Evolutionary conservation across 2,329 filamentous ascomycete species (phyloP).

Genomic region (Ustilaginoidea virens): DNA sequence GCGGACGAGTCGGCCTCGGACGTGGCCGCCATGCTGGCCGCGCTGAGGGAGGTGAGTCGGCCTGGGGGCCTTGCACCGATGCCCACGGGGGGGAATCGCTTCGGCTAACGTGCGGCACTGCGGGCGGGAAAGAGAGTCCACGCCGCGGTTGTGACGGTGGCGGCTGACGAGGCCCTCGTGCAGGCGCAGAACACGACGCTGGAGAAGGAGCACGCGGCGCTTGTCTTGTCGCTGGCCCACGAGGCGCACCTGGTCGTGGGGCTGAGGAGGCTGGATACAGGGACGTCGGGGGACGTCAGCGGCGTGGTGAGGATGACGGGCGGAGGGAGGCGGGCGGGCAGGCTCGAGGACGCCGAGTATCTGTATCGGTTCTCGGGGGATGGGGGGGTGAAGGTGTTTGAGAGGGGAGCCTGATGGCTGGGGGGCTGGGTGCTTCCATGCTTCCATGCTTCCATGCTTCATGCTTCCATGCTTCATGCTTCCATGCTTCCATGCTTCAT

Average conservation of each 20-base stretch:
- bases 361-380: constrained; percentile 71
- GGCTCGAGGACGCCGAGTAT: constrained; percentile 44
- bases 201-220: constrained; percentile 55
- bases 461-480: background rate
- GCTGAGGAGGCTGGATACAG: constrained; percentile 66
- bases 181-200: constrained; percentile 44
- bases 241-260: constrained; percentile 56
- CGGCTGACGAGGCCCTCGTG: constrained; percentile 62
- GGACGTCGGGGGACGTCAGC: constrained; percentile 79
- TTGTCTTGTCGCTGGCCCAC: constrained; percentile 60
- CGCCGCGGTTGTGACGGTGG: constrained; percentile 48
- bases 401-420: constrained; percentile 41
- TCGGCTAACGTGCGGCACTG: too few species aligned
- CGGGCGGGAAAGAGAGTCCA: constrained; percentile 53
- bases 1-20: constrained; percentile 26
- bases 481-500: background rate
- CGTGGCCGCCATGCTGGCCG: constrained; percentile 41
- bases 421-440: background rate
- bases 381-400: constrained; percentile 70
- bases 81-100: background rate
- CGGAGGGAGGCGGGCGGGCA: constrained; percentile 24
- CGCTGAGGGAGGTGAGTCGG: constrained; percentile 45
- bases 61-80: background rate
- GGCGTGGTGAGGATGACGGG: constrained; percentile 67
- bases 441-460: background rate